Conservation (phyloP, 768 basidiomycete species). For the Podaxis carcinomalis region DNA sequence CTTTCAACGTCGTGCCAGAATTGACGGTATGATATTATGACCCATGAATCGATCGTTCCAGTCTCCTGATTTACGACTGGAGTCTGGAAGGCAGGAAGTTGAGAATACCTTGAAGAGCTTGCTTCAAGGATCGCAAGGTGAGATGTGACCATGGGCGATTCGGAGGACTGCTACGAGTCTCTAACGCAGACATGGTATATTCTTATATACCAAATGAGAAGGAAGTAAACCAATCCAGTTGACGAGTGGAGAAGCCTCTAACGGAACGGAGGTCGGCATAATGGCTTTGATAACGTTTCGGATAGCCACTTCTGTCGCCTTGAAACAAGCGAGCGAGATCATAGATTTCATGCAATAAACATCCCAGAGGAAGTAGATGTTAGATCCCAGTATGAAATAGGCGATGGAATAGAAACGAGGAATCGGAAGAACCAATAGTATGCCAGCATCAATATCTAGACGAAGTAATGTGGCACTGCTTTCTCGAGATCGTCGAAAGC, state of each 20-base stretch:
- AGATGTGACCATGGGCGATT: constrained; percentile 34
- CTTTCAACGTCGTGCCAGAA: constrained; percentile 66
- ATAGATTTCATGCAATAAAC: background rate
- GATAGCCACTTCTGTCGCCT: background rate
- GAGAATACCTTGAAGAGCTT: constrained; percentile 43
- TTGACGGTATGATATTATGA: constrained; percentile 55
- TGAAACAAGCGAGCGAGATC: background rate
- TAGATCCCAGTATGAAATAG: background rate
- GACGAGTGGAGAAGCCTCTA: constrained; percentile 6
- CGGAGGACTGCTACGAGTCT: constrained; percentile 15
- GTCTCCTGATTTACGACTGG: constrained; percentile 44
- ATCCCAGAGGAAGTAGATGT: background rate
- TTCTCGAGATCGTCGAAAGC: background rate
- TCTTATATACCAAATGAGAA: constrained; percentile 2
- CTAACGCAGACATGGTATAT: background rate
- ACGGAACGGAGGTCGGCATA: constrained; percentile 3
- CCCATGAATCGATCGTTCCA: constrained; percentile 47
- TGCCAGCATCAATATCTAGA: background rate
- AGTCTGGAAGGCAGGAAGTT: constrained; percentile 53
- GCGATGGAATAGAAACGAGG: background rate
- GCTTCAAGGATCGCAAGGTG: constrained; percentile 64
- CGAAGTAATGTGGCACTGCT: constrained; percentile 10
- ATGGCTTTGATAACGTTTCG: background rate
- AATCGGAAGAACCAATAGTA: background rate
- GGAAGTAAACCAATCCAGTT: background rate